Percentiles rank a stretch among this genome's conserved stretches.
Evolutionary conservation across 768 basidiomycete genomes (phyloP).

Genomic region (Boletus speciosus): DNA sequence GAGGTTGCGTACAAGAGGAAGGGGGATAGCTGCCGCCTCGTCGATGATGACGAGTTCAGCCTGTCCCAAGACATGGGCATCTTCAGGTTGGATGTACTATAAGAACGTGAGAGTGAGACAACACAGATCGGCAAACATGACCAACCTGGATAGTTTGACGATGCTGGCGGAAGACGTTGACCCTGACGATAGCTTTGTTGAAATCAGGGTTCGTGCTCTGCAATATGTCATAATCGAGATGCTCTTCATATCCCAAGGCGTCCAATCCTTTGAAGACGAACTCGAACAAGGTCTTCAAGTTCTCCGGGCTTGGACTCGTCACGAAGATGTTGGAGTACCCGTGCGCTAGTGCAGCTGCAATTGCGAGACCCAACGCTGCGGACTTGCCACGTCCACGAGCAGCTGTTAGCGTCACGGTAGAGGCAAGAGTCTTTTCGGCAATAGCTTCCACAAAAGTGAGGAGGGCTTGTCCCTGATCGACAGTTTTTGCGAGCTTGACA

Average conservation of each 20-base stretch:
- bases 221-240: slow-evolving; percentile 94
- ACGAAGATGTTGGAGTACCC: slow-evolving; percentile 98
- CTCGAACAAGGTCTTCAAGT: slow-evolving; percentile 95
- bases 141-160: slow-evolving; percentile 93
- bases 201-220: slow-evolving; percentile 95
- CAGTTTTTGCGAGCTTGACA: slow-evolving; percentile 83
- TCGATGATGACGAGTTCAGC: slow-evolving; percentile 98
- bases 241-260: slow-evolving; percentile 92
- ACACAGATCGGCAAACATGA: neutral
- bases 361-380: slow-evolving; percentile 91
- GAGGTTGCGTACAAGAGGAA: slow-evolving; percentile 92
- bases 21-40: slow-evolving; percentile 96
- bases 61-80: slow-evolving; percentile 95
- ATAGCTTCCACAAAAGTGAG: slow-evolving; percentile 94
- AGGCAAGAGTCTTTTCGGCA: slow-evolving; percentile 87
- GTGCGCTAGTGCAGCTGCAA: slow-evolving; percentile 88
- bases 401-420: slow-evolving; percentile 93
- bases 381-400: slow-evolving; percentile 95
- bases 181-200: slow-evolving; percentile 91
- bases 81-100: slow-evolving; percentile 98
- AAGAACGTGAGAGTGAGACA: slow-evolving; percentile 3
- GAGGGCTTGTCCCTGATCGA: slow-evolving; percentile 93
- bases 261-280: slow-evolving; percentile 98
- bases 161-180: slow-evolving; percentile 90
- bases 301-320: slow-evolving; percentile 96